These are phyloP conservation scores for Talaromyces sp. DNA, from an alignment of 2,329 filamentous ascomycete species.

Conservation along the genomic window DNA sequence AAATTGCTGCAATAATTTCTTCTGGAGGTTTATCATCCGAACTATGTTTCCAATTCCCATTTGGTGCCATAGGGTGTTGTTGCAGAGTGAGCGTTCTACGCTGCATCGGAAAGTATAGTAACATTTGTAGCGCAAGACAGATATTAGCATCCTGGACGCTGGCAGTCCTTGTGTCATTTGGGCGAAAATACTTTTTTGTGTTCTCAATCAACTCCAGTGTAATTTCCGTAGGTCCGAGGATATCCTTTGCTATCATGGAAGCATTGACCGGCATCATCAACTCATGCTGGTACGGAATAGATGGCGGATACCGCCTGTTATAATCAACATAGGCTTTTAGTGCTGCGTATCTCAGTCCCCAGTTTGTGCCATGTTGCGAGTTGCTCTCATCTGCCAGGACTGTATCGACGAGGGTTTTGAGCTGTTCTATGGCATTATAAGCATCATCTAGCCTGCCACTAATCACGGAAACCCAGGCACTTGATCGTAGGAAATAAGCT, in stretches of 20 bases:
- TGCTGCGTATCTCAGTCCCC: constrained; percentile 19
- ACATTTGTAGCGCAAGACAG: not conserved
- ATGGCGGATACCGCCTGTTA: constrained; percentile 18
- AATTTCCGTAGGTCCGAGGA: constrained; percentile 14
- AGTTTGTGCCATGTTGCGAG: constrained; percentile 14
- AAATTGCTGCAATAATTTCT: not conserved
- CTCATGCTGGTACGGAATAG: constrained; percentile 20
- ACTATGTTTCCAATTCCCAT: constrained; percentile 2
- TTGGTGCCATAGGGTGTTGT: constrained; percentile 1
- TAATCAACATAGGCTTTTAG: constrained; percentile 16
- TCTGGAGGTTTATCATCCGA: not conserved
- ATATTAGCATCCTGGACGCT: not conserved
- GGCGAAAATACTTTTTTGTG: constrained; percentile 11
- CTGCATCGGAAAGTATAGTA: constrained; percentile 2
- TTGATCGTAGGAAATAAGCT: constrained; percentile 17
- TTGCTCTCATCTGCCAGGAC: not conserved
- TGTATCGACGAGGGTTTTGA: constrained; percentile 12
- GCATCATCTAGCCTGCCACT: constrained; percentile 16
- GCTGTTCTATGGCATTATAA: constrained; percentile 10
- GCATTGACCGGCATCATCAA: constrained; percentile 13
- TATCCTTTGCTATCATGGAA: constrained; percentile 11
- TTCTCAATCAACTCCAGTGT: constrained; percentile 11
- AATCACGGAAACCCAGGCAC: constrained; percentile 14
- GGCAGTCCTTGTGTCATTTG: not conserved
- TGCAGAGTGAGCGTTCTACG: not conserved